Evolutionary conservation across 805 yeast species (phyloP).

Genomic region (Kodamaea kakaduensis): DNA sequence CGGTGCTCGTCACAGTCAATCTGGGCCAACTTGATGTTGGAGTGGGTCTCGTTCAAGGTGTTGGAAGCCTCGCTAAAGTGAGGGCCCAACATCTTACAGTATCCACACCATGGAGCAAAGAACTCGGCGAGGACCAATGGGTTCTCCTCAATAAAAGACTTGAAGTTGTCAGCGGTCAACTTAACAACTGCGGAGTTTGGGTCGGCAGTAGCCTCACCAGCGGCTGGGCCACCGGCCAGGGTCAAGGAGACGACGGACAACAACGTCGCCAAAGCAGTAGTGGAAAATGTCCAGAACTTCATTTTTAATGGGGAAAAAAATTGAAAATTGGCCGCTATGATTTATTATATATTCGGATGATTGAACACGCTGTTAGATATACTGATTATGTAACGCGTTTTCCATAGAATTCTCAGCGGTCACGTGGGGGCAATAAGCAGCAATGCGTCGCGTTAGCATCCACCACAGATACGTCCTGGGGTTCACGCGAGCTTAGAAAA

Average conservation of each 20-base stretch:
- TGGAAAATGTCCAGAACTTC: conserved; percentile 41
- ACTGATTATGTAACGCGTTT: conserved; percentile 4
- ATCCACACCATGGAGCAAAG: conserved; percentile 98
- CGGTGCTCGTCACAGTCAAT: conserved; percentile 79
- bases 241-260: conserved; percentile 32
- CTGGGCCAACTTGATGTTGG: conserved; percentile 72
- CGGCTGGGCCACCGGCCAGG: conserved; percentile 37
- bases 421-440: too few species aligned
- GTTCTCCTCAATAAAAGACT: conserved; percentile 61
- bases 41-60: conserved; percentile 44
- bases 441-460: too few species aligned
- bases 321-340: neutral
- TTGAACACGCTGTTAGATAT: conserved; percentile 7
- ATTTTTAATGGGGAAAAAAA: conserved; percentile 15
- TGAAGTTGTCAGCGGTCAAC: conserved; percentile 63
- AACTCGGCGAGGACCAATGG: conserved; percentile 82
- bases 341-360: conserved; percentile 3
- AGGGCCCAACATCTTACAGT: conserved; percentile 86
- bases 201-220: conserved; percentile 67
- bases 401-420: neutral
- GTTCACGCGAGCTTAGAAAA: too few species aligned
- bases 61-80: conserved; percentile 74
- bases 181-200: conserved; percentile 85
- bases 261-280: conserved; percentile 33
- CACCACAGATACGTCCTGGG: too few species aligned